Conservation (phyloP, 2,329 filamentous ascomycete genomes). For the Talaromyces marneffei region DNA sequence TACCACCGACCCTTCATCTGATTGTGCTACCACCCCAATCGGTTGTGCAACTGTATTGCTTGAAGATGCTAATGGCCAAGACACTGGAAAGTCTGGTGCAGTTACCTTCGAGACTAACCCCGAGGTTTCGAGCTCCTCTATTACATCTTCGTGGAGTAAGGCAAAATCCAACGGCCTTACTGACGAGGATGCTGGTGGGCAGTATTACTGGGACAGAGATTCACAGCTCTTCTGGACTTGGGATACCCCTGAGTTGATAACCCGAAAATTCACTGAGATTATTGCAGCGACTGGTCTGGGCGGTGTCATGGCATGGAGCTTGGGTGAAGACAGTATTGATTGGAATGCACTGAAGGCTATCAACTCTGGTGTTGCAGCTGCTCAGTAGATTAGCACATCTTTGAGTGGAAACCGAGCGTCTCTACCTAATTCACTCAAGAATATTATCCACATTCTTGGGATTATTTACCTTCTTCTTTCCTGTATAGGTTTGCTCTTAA, state of each 20-base stretch:
- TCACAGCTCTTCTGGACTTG: conserved; percentile 67
- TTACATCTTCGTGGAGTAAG: conserved; percentile 53
- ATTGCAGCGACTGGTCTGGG: conserved; percentile 54
- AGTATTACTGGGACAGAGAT: conserved; percentile 61
- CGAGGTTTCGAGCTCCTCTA: conserved; percentile 37
- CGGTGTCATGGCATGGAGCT: conserved; percentile 69
- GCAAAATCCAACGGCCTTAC: conserved; percentile 51
- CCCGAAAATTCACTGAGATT: conserved; percentile 57
- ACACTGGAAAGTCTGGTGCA: conserved; percentile 49
- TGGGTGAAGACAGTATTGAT: conserved; percentile 58
- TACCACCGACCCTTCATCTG: conserved; percentile 45
- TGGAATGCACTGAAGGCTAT: conserved; percentile 44
- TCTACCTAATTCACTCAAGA: too few species aligned
- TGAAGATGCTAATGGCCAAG: conserved; percentile 56
- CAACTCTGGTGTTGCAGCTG: conserved; percentile 25
- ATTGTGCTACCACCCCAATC: conserved; percentile 45
- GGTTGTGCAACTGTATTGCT: conserved; percentile 56
- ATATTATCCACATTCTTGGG: not conserved
- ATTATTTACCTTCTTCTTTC: not conserved
- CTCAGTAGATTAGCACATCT: not conserved
- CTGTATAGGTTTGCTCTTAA: not conserved
- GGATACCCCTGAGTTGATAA: conserved; percentile 59
- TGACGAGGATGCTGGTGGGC: conserved; percentile 55
- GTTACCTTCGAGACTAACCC: conserved; percentile 44
- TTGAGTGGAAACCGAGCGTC: too few species aligned